Evolutionary conservation across 257 asterid genomes (phyloP).

Genomic region (Solanum verrucosum): DNA sequence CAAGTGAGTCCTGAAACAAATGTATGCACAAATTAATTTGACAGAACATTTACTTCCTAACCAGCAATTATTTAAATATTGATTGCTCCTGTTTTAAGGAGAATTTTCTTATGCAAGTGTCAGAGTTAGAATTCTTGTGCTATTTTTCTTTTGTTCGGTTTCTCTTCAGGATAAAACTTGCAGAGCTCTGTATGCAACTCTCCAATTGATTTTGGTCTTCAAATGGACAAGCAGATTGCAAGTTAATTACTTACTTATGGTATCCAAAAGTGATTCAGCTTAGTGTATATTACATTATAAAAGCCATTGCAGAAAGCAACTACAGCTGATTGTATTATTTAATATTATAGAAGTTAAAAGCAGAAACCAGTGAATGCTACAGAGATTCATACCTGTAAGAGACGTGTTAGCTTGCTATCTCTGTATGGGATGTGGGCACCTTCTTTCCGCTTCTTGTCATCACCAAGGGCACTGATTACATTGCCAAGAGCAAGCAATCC

Average conservation of each 20-base stretch:
- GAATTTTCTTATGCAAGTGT: neutral
- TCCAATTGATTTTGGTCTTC: neutral
- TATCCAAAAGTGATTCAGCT: neutral
- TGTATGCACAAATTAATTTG: constrained; percentile 7
- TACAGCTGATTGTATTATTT: neutral
- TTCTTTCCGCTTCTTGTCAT: constrained; percentile 88
- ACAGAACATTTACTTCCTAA: neutral
- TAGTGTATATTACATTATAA: neutral
- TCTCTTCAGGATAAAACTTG: neutral
- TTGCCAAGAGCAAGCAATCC: constrained; percentile 95
- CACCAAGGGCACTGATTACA: constrained; percentile 96
- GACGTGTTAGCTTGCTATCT: constrained; percentile 94
- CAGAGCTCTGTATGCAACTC: neutral
- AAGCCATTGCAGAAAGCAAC: neutral
- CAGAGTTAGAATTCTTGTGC: neutral
- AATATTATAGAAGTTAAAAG: neutral
- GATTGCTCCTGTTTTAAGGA: neutral
- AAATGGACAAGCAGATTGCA: neutral
- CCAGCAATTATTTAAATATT: neutral
- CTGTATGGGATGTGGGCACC: constrained; percentile 99
- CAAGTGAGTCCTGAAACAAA: constrained; percentile 79
- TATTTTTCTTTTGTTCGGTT: neutral
- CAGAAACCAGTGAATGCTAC: neutral
- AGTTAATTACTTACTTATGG: neutral
- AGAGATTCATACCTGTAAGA: constrained; percentile 53